These are phyloP conservation scores for Russula emetica DNA, from an alignment of 768 basidiomycete species.

Conservation along the genomic window DNA sequence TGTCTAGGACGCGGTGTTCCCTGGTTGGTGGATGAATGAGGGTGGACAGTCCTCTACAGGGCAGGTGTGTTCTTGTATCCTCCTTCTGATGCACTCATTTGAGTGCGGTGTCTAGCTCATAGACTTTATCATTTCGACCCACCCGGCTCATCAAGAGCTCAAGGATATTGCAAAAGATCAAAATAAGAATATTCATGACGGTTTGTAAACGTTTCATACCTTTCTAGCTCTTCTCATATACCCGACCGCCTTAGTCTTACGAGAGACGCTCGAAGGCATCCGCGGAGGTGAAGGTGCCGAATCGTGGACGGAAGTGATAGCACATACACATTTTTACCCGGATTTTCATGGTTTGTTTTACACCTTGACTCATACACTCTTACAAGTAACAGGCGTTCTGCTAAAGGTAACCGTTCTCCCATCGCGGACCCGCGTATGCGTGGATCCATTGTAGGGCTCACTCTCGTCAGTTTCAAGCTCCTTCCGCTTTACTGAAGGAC, in stretches of 20 bases:
- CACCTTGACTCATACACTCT: not conserved
- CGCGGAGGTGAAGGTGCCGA: constrained; percentile 49
- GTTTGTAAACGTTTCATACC: constrained; percentile 35
- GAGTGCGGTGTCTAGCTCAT: constrained; percentile 56
- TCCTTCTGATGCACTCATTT: not conserved
- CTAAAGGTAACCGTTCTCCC: constrained; percentile 87
- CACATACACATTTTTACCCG: constrained; percentile 90
- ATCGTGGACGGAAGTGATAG: constrained; percentile 78
- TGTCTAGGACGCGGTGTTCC: constrained; percentile 76
- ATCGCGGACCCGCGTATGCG: constrained; percentile 95
- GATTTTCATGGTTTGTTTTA: constrained; percentile 74
- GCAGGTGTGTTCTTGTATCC: constrained; percentile 45
- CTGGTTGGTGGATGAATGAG: constrained; percentile 99
- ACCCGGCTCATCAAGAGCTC: constrained; percentile 75
- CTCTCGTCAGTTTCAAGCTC: constrained; percentile 49
- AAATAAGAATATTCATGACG: constrained; percentile 53
- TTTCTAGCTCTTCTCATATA: not conserved
- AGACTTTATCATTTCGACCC: constrained; percentile 91
- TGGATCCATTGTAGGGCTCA: constrained; percentile 84
- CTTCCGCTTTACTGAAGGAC: not conserved
- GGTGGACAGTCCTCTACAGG: constrained; percentile 98
- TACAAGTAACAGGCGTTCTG: not conserved
- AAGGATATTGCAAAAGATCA: constrained; percentile 57
- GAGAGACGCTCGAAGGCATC: constrained; percentile 67
- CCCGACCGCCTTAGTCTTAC: constrained; percentile 50